Conservation (phyloP, 1,139 yeast species). For the Candida glucosophila region DNA sequence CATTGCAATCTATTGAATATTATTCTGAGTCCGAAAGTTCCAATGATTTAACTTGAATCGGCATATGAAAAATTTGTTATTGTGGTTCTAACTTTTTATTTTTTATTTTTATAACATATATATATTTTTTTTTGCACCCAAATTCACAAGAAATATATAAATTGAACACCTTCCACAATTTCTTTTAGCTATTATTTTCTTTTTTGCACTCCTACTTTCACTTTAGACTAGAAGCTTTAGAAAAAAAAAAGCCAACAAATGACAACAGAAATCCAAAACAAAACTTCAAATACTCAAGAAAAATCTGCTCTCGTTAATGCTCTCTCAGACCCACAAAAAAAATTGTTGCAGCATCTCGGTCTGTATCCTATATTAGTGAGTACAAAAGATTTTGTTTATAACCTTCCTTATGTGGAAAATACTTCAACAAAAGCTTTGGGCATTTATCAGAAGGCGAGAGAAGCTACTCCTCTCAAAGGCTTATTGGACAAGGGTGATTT, state of each 20-base stretch:
- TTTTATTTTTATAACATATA: no score
- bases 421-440: conserved; percentile 10
- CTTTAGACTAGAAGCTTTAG: no score
- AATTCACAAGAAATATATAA: conserved; percentile 2
- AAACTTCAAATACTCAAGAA: conserved; percentile 1
- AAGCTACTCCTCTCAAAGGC: conserved; percentile 18
- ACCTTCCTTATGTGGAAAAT: conserved; percentile 13
- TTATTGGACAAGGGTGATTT: conserved; percentile 19
- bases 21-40: no score
- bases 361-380: conserved; percentile 18
- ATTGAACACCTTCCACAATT: background rate
- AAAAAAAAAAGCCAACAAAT: no score
- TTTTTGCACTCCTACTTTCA: no score
- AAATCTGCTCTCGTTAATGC: no score
- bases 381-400: conserved; percentile 10
- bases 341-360: conserved; percentile 12
- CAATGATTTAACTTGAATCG: no score
- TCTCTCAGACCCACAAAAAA: conserved; percentile 6
- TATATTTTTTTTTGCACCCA: no score
- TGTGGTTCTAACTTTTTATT: no score
- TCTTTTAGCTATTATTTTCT: no score
- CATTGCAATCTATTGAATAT: no score
- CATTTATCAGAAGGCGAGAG: conserved; percentile 10
- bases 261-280: conserved; percentile 3
- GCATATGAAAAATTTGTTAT: no score